These are phyloP conservation scores for Zarea fungicola DNA, from an alignment of 2,329 filamentous ascomycete genomes.

Conservation along the genomic window DNA sequence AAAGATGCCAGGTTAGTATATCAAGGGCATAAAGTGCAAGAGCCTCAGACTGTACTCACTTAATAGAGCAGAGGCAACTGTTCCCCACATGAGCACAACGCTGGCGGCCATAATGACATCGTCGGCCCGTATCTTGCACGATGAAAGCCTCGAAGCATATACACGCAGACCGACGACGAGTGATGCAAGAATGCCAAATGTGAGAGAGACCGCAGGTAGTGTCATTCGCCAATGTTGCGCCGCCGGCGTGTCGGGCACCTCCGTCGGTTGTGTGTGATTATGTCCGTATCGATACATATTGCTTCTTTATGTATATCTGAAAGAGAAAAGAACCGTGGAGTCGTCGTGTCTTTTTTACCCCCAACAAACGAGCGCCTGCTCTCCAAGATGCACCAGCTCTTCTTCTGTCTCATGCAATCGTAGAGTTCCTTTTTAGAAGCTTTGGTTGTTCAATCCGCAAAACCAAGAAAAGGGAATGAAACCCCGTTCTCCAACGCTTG, in stretches of 20 bases:
- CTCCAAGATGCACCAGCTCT: background rate
- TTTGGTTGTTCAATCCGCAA: too few species aligned
- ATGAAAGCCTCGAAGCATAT: background rate
- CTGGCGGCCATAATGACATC: constrained; percentile 10
- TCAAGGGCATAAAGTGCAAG: too few species aligned
- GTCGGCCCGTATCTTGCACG: constrained; percentile 10
- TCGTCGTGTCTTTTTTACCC: background rate
- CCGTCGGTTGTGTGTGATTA: constrained; percentile 4
- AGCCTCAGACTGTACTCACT: background rate
- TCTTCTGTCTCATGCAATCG: background rate
- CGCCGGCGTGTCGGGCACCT: background rate
- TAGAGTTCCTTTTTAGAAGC: too few species aligned
- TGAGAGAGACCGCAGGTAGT: constrained; percentile 6
- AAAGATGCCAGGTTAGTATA: too few species aligned
- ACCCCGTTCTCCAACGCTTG: background rate
- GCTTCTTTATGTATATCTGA: background rate
- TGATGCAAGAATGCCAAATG: constrained; percentile 10
- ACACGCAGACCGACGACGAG: constrained; percentile 1
- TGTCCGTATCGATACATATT: background rate
- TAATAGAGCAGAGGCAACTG: constrained; percentile 2
- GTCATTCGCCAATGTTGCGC: background rate
- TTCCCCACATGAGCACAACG: constrained; percentile 14
- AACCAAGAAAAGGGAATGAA: too few species aligned
- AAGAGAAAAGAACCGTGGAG: background rate
- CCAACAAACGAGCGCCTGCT: background rate